Conservation (phyloP, 495 filamentous ascomycete species). For the Penicillium samsonianum region DNA sequence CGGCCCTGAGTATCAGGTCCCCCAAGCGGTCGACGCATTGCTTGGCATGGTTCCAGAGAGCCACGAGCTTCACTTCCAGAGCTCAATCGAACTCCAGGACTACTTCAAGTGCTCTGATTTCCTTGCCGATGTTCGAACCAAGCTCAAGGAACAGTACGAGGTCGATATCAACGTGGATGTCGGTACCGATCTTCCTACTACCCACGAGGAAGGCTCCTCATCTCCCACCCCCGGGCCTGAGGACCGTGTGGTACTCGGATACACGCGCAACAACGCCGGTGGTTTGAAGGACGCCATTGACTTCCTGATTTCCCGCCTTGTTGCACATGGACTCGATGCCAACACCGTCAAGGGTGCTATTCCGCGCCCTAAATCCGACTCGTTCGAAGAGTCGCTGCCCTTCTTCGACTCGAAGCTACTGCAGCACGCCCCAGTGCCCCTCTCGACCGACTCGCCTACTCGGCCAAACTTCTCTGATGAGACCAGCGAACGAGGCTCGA, state of each 20-base stretch:
- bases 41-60: constrained; percentile 96
- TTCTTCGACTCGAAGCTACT: constrained; percentile 96
- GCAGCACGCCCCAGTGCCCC: constrained; percentile 79
- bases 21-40: constrained; percentile 91
- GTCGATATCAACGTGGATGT: constrained; percentile 75
- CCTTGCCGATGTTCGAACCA: constrained; percentile 71
- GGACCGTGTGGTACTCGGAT: constrained; percentile 65
- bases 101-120: constrained; percentile 81
- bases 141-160: constrained; percentile 87
- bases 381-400: constrained; percentile 92
- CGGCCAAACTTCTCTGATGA: constrained; percentile 75
- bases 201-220: constrained; percentile 33
- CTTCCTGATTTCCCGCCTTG: constrained; percentile 80
- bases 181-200: constrained; percentile 34
- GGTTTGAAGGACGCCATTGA: constrained; percentile 95
- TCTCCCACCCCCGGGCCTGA: constrained; percentile 41
- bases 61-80: constrained; percentile 84
- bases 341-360: constrained; percentile 89
- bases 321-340: constrained; percentile 79
- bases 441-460: constrained; percentile 83
- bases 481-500: constrained; percentile 73
- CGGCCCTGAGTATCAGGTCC: constrained; percentile 95
- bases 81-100: constrained; percentile 68
- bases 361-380: constrained; percentile 95
- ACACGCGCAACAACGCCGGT: constrained; percentile 96